Conservation (phyloP, 2,329 filamentous ascomycete species). For the Phoma sp. region DNA sequence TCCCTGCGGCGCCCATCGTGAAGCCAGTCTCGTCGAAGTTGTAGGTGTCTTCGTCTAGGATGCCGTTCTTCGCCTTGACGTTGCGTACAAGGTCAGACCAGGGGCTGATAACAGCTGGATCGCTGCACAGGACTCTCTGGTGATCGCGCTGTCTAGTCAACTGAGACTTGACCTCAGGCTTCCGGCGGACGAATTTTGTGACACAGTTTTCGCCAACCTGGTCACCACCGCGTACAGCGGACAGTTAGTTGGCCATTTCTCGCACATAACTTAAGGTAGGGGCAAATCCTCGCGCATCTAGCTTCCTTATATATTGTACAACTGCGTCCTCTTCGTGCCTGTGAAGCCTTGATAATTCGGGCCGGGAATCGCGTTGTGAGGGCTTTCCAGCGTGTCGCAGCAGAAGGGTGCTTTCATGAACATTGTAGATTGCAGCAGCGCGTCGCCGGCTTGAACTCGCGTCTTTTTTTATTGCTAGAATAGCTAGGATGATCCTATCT, state of each 20-base stretch:
- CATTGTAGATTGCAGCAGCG: slow-evolving; percentile 8
- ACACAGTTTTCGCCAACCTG: slow-evolving; percentile 18
- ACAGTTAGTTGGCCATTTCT: slow-evolving; percentile 18
- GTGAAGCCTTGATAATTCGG: slow-evolving; percentile 14
- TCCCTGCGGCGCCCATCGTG: too few species aligned
- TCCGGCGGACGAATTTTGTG: slow-evolving; percentile 9
- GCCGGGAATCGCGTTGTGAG: slow-evolving; percentile 9
- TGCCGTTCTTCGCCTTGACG: slow-evolving; percentile 17
- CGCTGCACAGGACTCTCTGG: too few species aligned
- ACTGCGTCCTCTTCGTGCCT: slow-evolving; percentile 13
- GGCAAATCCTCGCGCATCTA: slow-evolving; percentile 18
- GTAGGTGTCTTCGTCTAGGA: too few species aligned
- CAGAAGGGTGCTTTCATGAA: slow-evolving; percentile 8
- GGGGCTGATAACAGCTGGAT: slow-evolving; percentile 15
- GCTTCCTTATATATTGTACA: slow-evolving; percentile 17
- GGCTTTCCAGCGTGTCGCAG: slow-evolving; percentile 1
- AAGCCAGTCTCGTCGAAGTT: too few species aligned
- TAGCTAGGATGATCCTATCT: slow-evolving; percentile 14
- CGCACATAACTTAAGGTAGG: slow-evolving; percentile 11
- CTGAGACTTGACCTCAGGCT: slow-evolving; percentile 12
- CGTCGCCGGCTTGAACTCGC: slow-evolving; percentile 9
- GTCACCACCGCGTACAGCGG: too few species aligned
- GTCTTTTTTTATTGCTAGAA: slow-evolving; percentile 10
- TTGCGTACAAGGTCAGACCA: slow-evolving; percentile 22
- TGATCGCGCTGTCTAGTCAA: slow-evolving; percentile 7